These are phyloP conservation scores for Trypanosoma congolense DNA, from an alignment of 208 protist genomes.

Conservation along the genomic window DNA sequence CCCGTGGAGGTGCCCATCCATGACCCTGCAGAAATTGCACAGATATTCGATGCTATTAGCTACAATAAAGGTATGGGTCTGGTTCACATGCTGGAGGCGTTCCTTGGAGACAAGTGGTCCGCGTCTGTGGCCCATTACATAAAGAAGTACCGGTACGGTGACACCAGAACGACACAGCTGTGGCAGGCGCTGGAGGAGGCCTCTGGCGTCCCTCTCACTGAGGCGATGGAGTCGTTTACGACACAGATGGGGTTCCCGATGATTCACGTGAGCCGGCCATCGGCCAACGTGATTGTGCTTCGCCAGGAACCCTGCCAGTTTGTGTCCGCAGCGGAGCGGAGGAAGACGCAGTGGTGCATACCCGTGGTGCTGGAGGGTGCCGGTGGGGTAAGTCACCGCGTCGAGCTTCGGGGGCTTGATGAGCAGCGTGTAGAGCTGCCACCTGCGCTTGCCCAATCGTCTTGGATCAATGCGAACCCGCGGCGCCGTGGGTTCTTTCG, in stretches of 20 bases:
- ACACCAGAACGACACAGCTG: conserved; percentile 93
- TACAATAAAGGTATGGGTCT: conserved; percentile 94
- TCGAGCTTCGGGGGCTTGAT: conserved; percentile 42
- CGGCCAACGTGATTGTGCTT: conserved; percentile 31
- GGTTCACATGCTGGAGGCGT: conserved; percentile 91
- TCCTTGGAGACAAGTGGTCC: conserved; percentile 88
- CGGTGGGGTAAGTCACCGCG: conserved; percentile 24
- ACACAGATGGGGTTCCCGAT: conserved; percentile 92
- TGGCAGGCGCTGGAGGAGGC: conserved; percentile 90
- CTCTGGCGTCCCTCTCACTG: conserved; percentile 70
- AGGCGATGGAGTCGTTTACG: conserved; percentile 91
- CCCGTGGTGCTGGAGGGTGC: conserved; percentile 58
- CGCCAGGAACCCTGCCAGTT: conserved; percentile 69
- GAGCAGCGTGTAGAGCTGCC: conserved; percentile 44
- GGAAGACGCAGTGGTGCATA: conserved; percentile 53
- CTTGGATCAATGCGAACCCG: conserved; percentile 72
- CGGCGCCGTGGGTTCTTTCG: conserved; percentile 76
- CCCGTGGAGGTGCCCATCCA: conserved; percentile 94
- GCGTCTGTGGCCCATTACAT: conserved; percentile 91
- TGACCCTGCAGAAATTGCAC: conserved; percentile 90
- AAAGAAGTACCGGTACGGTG: conserved; percentile 83
- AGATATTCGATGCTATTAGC: conserved; percentile 97
- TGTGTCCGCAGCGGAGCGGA: conserved; percentile 20
- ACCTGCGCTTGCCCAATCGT: conserved; percentile 21
- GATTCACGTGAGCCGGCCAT: conserved; percentile 46